Evolutionary conservation across 306 rosid species (phyloP).

Genomic region (Cyamopsis tetragonoloba): DNA sequence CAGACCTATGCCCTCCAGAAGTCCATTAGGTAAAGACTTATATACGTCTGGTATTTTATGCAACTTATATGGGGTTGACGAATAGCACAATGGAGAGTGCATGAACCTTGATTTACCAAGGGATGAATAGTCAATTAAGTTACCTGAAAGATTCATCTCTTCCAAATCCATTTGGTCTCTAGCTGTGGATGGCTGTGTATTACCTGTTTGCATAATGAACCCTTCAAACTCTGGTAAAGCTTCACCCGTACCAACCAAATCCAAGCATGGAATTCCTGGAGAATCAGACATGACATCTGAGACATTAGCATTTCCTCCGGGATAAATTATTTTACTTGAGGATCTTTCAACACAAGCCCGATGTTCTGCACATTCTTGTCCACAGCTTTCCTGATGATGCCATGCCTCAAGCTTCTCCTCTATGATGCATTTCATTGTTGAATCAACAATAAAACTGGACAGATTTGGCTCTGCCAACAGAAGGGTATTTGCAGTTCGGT

Average conservation of each 20-base stretch:
- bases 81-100: constrained; percentile 52
- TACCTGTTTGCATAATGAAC: constrained; percentile 59
- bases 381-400: constrained; percentile 25
- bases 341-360: constrained; percentile 29
- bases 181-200: constrained; percentile 37
- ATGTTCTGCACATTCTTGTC: constrained; percentile 31
- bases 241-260: constrained; percentile 40
- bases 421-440: constrained; percentile 23
- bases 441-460: constrained; percentile 17
- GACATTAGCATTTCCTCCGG: constrained; percentile 28
- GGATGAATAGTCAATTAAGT: constrained; percentile 44
- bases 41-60: constrained; percentile 26
- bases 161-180: constrained; percentile 48
- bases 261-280: constrained; percentile 33
- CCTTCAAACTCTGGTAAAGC: constrained; percentile 69
- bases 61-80: constrained; percentile 44
- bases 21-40: constrained; percentile 67
- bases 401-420: constrained; percentile 29
- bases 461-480: constrained; percentile 27
- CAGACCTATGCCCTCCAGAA: constrained; percentile 52
- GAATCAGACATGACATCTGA: constrained; percentile 38
- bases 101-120: constrained; percentile 55
- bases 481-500: constrained; percentile 21
- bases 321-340: constrained; percentile 35
- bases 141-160: constrained; percentile 37